Evolutionary conservation across 495 filamentous ascomycete genomes (phyloP).

Genomic region (Trichoderma reesei): DNA sequence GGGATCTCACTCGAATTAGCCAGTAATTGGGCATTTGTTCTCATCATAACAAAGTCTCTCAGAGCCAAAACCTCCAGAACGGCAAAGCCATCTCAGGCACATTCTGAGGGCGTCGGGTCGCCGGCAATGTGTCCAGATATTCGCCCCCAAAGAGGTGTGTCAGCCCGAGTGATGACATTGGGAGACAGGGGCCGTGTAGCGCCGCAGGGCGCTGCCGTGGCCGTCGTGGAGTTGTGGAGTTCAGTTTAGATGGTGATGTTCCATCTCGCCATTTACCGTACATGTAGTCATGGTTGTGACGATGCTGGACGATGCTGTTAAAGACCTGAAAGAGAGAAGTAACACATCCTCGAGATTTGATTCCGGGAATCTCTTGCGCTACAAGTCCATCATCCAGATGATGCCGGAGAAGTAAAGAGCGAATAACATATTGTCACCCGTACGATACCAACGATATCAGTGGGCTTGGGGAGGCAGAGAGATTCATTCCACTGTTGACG

Average conservation of each 20-base stretch:
- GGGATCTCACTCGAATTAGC: no score
- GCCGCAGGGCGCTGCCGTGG: constrained; percentile 1
- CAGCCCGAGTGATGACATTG: not conserved
- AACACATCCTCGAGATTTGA: no score
- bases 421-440: no score
- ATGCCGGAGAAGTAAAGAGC: no score
- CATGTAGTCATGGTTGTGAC: no score
- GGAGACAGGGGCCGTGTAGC: not conserved
- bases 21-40: no score
- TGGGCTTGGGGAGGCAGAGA: not conserved
- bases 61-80: no score
- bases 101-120: not conserved
- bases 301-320: no score
- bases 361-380: no score
- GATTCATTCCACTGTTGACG: not conserved
- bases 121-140: not conserved
- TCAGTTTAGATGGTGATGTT: not conserved
- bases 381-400: no score
- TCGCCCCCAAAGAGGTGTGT: constrained; percentile 2
- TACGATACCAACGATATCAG: not conserved
- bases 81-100: not conserved
- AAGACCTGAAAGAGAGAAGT: no score
- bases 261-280: not conserved
- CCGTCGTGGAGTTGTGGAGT: not conserved
- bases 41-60: no score